Base-by-base conservation (phyloP, 192 early-diverging fungal genomes). In the Diversispora epigaea region DNA sequence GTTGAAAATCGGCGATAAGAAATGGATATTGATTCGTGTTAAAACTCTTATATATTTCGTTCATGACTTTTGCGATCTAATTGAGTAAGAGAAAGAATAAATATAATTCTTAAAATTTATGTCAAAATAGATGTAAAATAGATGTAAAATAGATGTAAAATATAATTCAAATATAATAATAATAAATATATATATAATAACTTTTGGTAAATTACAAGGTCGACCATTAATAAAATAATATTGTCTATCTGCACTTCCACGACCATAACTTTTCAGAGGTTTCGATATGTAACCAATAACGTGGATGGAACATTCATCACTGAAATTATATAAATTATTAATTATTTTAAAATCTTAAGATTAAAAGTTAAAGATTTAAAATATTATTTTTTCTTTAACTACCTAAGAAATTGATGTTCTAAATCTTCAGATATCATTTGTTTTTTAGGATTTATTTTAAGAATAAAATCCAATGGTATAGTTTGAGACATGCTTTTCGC, bases 221-320 rank as follows among this genome's bases (percentile, higher is more conserved):
- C 96, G 89, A 9, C 91, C 91, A 80, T 98, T 98, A 68, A 99
- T 87, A 73, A 84, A 98, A 43, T 92, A 80, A 71, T 89, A 98
- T 84, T 97, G 96, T 50, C 93, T 86, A 76, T 98, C 98, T 1
- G 81, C 47, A 14, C 80, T 90, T 40, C 88, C 91, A 8, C 96
- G 79, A 0, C 95, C 95, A 54, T 84, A 83, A 1, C 87, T 88
- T 4, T 87, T 86, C 32, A 78, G 76, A 1, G 93, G 91, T 39
- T 89, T 88, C 0, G 90, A 90, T 0, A 92, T 84, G 52, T 84
- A 79, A 2, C 89, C 91, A 39, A 61, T 52, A 60, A 86, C 71
- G 32, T 50, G 11, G 25, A 81, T 71, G 14, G 58, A 62, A n/a
- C 47, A 43, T n/a, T 9, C 14, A 32, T 71, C 49, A 80, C 45